Conservation (phyloP, 257 asterid genomes). For the Henckelia pumila region DNA sequence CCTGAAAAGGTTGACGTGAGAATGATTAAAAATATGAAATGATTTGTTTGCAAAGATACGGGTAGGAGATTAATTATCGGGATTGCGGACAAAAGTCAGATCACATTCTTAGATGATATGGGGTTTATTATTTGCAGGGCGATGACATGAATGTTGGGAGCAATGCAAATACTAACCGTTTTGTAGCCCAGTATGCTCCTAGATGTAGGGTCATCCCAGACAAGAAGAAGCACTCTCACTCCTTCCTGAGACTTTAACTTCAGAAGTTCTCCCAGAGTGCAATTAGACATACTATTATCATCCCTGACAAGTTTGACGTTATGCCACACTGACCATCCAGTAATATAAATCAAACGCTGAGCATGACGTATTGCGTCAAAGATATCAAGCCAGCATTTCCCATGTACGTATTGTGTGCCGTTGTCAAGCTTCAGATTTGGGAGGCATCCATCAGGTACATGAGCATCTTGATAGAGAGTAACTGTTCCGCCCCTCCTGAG, state of each 20-base stretch:
- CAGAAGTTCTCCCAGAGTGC: constrained; percentile 85
- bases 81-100: not conserved
- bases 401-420: constrained; percentile 74
- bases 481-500: constrained; percentile 89
- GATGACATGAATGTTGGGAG: constrained; percentile 7
- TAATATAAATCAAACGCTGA: constrained; percentile 72
- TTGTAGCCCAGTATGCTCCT: constrained; percentile 92
- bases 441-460: constrained; percentile 80
- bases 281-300: constrained; percentile 46
- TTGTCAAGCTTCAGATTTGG: constrained; percentile 70
- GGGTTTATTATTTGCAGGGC: constrained; percentile 12
- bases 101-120: not conserved
- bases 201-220: constrained; percentile 99
- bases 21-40: not conserved
- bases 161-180: constrained; percentile 54
- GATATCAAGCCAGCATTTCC: constrained; percentile 92
- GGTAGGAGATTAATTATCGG: not conserved
- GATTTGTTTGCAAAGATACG: not conserved
- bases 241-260: constrained; percentile 97
- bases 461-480: constrained; percentile 98
- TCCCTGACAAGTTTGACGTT: constrained; percentile 86
- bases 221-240: constrained; percentile 91
- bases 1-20: constrained; percentile 38
- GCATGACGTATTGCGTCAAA: constrained; percentile 84
- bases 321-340: constrained; percentile 99